These are phyloP conservation scores for Isabelozyma pseudorhagii DNA, from an alignment of 805 yeast genomes.

Conservation along the genomic window DNA sequence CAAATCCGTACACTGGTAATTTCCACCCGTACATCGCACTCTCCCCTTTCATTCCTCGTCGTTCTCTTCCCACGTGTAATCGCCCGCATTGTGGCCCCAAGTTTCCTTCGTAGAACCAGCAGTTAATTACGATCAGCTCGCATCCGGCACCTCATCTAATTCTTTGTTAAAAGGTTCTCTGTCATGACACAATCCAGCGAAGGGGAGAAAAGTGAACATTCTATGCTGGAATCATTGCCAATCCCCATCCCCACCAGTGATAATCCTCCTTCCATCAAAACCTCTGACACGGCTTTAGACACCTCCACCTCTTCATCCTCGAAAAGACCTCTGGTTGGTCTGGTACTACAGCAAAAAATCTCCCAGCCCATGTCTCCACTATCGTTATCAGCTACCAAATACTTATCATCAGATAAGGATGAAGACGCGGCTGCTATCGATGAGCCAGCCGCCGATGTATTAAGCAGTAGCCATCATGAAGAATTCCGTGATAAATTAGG, in stretches of 20 bases:
- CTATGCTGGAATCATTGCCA: not conserved
- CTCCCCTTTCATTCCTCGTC: not conserved
- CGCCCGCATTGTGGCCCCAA: not conserved
- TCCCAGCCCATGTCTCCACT: slow-evolving; percentile 34
- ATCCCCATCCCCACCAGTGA: not conserved
- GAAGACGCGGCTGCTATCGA: not conserved
- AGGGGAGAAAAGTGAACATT: not conserved
- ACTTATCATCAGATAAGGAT: slow-evolving; percentile 4
- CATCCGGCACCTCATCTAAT: not conserved
- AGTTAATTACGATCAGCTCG: not conserved
- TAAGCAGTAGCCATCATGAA: not conserved
- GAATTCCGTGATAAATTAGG: not conserved
- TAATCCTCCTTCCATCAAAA: not conserved
- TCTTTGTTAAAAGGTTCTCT: not conserved
- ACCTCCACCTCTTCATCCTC: not conserved
- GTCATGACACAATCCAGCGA: not conserved
- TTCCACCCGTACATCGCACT: not conserved
- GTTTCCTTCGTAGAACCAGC: not conserved
- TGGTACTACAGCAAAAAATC: slow-evolving; percentile 9
- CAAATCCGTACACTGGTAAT: not conserved
- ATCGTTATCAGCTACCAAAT: slow-evolving; percentile 15
- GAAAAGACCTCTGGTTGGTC: not conserved
- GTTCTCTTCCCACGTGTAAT: not conserved
- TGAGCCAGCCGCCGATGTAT: not conserved
- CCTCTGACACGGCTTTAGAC: no score